phyloP scores from a whole-genome alignment of 805 yeast genomes.

The Saturnispora ahearnii region DNA sequence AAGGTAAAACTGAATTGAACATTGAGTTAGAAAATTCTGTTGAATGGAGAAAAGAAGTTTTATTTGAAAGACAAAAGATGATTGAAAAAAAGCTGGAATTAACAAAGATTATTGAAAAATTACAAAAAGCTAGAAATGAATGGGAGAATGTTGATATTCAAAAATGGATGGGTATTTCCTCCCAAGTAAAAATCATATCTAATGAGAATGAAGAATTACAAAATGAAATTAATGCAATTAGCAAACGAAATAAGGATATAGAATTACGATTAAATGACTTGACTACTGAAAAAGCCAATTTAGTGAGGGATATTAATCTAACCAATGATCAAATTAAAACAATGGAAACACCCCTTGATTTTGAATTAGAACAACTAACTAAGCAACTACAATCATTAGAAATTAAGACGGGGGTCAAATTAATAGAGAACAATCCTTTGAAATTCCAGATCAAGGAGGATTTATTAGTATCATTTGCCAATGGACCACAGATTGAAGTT shows the following conservation, averaged over 20 bases:
- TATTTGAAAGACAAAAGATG: conserved; percentile 19
- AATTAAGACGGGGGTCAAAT: background rate
- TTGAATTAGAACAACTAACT: conserved; percentile 11
- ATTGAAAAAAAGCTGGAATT: conserved; percentile 18
- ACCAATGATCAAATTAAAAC: conserved; percentile 1
- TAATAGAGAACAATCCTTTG: background rate
- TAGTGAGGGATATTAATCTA: conserved; percentile 6
- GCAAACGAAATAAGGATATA: background rate
- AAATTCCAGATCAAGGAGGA: background rate
- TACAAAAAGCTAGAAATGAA: conserved; percentile 9
- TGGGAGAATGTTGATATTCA: conserved; percentile 10
- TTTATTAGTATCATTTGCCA: background rate
- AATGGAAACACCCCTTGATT: conserved; percentile 14
- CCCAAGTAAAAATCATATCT: background rate
- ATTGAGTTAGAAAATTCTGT: conserved; percentile 18
- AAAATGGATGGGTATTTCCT: conserved; percentile 2
- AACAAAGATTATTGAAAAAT: conserved; percentile 11
- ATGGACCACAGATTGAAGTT: background rate
- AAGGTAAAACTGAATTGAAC: conserved; percentile 16
- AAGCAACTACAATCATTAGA: conserved; percentile 9
- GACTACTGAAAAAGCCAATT: background rate
- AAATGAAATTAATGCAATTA: background rate
- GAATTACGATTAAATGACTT: background rate
- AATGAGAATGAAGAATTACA: background rate
- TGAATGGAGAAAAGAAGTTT: conserved; percentile 19